These are phyloP conservation scores for Ramaria rubella DNA, from an alignment of 768 basidiomycete genomes.

Conservation along the genomic window DNA sequence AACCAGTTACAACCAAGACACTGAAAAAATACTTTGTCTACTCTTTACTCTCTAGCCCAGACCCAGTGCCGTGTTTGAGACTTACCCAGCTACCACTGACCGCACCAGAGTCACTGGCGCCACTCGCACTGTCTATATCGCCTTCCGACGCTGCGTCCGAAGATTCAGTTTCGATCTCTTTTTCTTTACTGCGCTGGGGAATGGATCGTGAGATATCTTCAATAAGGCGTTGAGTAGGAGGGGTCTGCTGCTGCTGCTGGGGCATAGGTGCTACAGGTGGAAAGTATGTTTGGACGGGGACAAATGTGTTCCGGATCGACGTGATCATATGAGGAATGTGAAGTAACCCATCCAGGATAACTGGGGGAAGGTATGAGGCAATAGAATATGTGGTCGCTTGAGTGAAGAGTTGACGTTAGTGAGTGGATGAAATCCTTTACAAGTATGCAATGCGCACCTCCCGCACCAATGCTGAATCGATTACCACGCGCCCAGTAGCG, in stretches of 20 bases:
- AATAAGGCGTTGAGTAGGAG: constrained; percentile 10
- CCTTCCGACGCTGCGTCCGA: constrained; percentile 54
- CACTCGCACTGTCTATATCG: constrained; percentile 50
- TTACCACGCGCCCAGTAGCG: constrained; percentile 59
- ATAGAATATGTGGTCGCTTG: constrained; percentile 64
- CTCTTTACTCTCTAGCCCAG: not conserved
- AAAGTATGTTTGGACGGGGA: constrained; percentile 32
- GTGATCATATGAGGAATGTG: constrained; percentile 61
- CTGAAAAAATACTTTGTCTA: not conserved
- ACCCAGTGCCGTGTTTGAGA: constrained; percentile 23
- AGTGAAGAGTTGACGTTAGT: constrained; percentile 12
- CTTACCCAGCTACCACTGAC: constrained; percentile 69
- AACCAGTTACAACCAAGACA: not conserved
- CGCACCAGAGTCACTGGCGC: constrained; percentile 6
- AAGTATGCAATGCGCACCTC: constrained; percentile 50
- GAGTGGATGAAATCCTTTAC: not conserved
- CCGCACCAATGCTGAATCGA: constrained; percentile 68
- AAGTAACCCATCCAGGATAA: constrained; percentile 58
- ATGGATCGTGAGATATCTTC: constrained; percentile 12
- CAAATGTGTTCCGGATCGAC: constrained; percentile 48
- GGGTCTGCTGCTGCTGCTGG: no score
- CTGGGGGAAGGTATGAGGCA: constrained; percentile 62
- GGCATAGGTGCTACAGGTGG: constrained; percentile 15
- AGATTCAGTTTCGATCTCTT: constrained; percentile 14
- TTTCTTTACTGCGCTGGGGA: constrained; percentile 19